These are phyloP conservation scores for Macrophomina pseudophaseolina DNA, from an alignment of 2,329 filamentous ascomycete species.

Conservation along the genomic window DNA sequence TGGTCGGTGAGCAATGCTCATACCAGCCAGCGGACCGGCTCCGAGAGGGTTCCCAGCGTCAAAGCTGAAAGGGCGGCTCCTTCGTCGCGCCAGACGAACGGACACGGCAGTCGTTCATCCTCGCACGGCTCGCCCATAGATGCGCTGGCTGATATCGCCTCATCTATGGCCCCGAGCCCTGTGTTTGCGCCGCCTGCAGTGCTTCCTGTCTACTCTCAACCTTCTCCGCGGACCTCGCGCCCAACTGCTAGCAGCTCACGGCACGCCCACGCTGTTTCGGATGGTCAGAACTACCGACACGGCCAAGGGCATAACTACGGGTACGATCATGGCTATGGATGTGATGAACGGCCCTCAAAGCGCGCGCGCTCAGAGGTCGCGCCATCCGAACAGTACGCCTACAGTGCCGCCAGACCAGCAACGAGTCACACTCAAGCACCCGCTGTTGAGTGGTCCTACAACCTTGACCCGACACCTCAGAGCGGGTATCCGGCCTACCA, in stretches of 20 bases:
- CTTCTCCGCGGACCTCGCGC: conserved; percentile 14
- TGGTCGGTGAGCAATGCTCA: conserved; percentile 17
- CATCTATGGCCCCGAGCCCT: conserved; percentile 45
- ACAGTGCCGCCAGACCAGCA: conserved; percentile 48
- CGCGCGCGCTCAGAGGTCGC: conserved; percentile 64
- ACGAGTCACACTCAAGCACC: conserved; percentile 49
- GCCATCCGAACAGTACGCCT: conserved; percentile 48
- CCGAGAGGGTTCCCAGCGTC: conserved; percentile 11
- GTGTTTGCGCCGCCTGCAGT: conserved; percentile 35
- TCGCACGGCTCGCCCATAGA: conserved; percentile 48
- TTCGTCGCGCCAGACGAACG: conserved; percentile 22
- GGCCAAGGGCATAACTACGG: conserved; percentile 16
- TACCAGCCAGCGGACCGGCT: not conserved
- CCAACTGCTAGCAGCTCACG: conserved; percentile 15
- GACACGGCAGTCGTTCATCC: conserved; percentile 29
- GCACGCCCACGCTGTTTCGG: conserved; percentile 45
- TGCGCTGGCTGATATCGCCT: conserved; percentile 50
- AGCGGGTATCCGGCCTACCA: not conserved
- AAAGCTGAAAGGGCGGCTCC: conserved; percentile 22
- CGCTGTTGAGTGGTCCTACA: conserved; percentile 36
- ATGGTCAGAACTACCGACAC: conserved; percentile 23
- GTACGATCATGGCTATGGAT: conserved; percentile 26
- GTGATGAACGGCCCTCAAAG: conserved; percentile 61
- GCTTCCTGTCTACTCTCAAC: conserved; percentile 26
- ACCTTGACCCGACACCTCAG: not conserved